These are phyloP conservation scores for Penicillium crystallinum DNA, from an alignment of 495 filamentous ascomycete genomes.

Conservation along the genomic window DNA sequence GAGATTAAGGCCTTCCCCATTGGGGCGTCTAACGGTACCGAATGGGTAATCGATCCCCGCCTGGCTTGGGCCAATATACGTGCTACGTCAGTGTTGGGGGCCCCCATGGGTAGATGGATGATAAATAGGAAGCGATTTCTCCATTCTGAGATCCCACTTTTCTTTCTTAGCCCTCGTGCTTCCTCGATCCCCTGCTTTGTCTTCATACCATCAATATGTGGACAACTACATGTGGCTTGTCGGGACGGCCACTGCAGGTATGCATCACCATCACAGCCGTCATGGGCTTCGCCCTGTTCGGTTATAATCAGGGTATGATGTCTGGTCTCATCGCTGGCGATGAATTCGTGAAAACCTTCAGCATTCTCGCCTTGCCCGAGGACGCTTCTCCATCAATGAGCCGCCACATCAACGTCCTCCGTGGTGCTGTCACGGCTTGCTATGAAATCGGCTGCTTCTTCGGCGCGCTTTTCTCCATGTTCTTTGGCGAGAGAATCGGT, in stretches of 20 bases:
- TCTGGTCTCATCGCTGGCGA: conserved; percentile 19
- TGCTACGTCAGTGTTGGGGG: not conserved
- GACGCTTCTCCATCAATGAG: not conserved
- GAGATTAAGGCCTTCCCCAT: not conserved
- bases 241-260: conserved; percentile 17
- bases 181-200: conserved; percentile 9
- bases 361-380: conserved; percentile 11
- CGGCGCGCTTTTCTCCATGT: conserved; percentile 45
- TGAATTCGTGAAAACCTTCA: conserved; percentile 15
- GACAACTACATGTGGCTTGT: conserved; percentile 17
- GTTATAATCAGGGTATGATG: conserved; percentile 27
- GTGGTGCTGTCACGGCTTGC: conserved; percentile 42
- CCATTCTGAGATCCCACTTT: not conserved
- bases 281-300: conserved; percentile 23
- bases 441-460: conserved; percentile 54
- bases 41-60: not conserved
- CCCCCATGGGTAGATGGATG: not conserved
- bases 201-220: conserved; percentile 21
- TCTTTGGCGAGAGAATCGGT: conserved; percentile 45
- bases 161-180: not conserved
- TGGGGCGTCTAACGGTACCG: not conserved
- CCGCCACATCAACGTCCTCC: conserved; percentile 18
- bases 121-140: not conserved
- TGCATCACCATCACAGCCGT: conserved; percentile 22
- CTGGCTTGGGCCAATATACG: not conserved